Evolutionary conservation across 1,139 yeast species (phyloP).

Genomic region (Zygosaccharomyces sapae): DNA sequence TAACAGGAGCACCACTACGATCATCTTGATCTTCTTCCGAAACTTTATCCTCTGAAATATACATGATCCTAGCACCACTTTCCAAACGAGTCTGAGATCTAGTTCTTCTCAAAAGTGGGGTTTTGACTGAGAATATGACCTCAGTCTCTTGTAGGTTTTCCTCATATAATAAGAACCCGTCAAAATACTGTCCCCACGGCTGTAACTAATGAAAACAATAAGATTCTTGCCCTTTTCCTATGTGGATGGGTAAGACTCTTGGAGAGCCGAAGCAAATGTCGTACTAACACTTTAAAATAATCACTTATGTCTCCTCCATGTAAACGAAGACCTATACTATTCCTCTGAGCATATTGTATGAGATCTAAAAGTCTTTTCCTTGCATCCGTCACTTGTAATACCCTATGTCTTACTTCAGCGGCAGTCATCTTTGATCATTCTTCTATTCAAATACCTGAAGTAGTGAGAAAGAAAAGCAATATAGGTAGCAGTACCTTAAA

Average conservation of each 20-base stretch:
- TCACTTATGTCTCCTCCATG: conserved; percentile 16
- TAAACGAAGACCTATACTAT: conserved; percentile 26
- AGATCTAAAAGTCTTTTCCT: conserved; percentile 11
- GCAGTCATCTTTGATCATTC: background rate
- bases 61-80: conserved; percentile 57
- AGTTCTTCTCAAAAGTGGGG: conserved; percentile 23
- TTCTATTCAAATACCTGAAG: no score
- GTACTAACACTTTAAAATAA: conserved; percentile 20
- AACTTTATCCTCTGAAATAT: conserved; percentile 41
- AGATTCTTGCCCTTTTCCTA: conserved; percentile 27
- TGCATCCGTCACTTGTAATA: conserved; percentile 5
- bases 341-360: conserved; percentile 16
- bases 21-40: conserved; percentile 11
- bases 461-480: background rate
- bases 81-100: conserved; percentile 38
- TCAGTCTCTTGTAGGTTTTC: background rate
- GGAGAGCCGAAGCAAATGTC: conserved; percentile 23
- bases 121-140: conserved; percentile 5
- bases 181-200: conserved; percentile 13
- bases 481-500: no score
- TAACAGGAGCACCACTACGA: background rate
- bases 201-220: conserved; percentile 20
- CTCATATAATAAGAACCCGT: conserved; percentile 9
- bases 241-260: conserved; percentile 21
- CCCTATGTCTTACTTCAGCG: background rate